These are phyloP conservation scores for Stylonectria norvegica DNA, from an alignment of 2,329 filamentous ascomycete genomes.

Conservation along the genomic window DNA sequence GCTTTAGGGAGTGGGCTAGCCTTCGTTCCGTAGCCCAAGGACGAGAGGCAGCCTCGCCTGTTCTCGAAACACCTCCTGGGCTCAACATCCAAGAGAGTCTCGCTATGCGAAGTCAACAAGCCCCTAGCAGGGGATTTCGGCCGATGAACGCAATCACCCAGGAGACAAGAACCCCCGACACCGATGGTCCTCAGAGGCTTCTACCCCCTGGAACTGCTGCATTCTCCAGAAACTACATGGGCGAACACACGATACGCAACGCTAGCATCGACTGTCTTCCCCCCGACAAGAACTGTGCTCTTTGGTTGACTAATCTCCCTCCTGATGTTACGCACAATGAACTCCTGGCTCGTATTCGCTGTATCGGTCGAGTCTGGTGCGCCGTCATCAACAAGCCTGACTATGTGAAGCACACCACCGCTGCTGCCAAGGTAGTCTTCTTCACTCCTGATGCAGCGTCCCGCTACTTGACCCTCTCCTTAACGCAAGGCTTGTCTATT, in stretches of 20 bases:
- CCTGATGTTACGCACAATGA: conserved; percentile 38
- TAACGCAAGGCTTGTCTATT: conserved; percentile 34
- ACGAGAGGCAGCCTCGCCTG: too few species aligned
- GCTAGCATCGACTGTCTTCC: conserved; percentile 33
- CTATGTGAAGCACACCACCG: conserved; percentile 31
- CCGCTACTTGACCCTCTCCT: conserved; percentile 23
- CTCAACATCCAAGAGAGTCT: too few species aligned
- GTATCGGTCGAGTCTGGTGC: conserved; percentile 50
- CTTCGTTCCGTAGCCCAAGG: too few species aligned
- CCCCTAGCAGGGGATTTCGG: too few species aligned
- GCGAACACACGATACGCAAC: conserved; percentile 35
- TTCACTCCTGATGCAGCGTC: conserved; percentile 41
- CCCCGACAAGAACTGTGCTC: conserved; percentile 43
- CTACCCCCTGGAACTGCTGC: conserved; percentile 1
- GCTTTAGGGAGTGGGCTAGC: too few species aligned
- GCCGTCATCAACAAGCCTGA: conserved; percentile 50
- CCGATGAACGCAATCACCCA: too few species aligned
- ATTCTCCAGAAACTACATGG: conserved; percentile 36
- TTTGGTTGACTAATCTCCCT: conserved; percentile 53
- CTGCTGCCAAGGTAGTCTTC: conserved; percentile 50
- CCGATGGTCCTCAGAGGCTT: too few species aligned
- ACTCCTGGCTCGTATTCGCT: conserved; percentile 43
- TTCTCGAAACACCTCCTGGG: too few species aligned
- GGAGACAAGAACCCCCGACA: too few species aligned
- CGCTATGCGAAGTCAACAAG: too few species aligned